phyloP scores from a whole-genome alignment of 352 stramenopile species.

The Phytopythium helicoides region DNA sequence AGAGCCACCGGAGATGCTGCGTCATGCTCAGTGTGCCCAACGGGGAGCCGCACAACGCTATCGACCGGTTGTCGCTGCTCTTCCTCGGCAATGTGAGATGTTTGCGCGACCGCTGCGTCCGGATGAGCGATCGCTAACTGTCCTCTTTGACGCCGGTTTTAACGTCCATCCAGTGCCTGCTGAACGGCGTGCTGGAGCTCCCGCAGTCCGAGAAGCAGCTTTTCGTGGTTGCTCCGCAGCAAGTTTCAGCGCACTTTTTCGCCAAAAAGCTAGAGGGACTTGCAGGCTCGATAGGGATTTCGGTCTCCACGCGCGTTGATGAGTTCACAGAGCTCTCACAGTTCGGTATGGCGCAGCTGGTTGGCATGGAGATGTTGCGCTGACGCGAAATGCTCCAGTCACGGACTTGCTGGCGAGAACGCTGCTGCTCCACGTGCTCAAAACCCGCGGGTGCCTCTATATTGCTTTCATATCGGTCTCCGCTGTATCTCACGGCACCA shows the following conservation, averaged over 20 bases:
- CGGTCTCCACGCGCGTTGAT: slow-evolving; percentile 8
- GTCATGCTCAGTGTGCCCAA: slow-evolving; percentile 10
- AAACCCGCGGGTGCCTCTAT: slow-evolving; percentile 15
- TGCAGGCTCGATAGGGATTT: background rate
- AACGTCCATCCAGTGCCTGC: background rate
- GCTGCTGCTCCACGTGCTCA: slow-evolving; percentile 21
- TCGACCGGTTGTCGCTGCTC: slow-evolving; percentile 25
- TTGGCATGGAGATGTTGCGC: background rate
- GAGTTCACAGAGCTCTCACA: slow-evolving; percentile 5
- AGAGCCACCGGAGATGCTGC: slow-evolving; percentile 4
- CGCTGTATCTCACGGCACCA: too few relatives aligned
- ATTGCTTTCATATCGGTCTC: background rate
- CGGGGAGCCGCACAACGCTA: slow-evolving; percentile 25
- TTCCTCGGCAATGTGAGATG: slow-evolving; percentile 20
- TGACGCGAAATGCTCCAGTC: slow-evolving; percentile 7
- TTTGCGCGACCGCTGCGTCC: background rate
- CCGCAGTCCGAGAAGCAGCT: slow-evolving; percentile 7
- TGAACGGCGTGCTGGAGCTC: slow-evolving; percentile 7
- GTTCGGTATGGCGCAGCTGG: slow-evolving; percentile 4
- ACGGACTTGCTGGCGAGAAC: slow-evolving; percentile 20
- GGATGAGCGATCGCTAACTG: background rate
- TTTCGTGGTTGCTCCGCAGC: slow-evolving; percentile 6
- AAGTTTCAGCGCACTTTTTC: slow-evolving; percentile 7
- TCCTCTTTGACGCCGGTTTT: background rate
- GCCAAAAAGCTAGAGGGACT: slow-evolving; percentile 11